phyloP scores from a whole-genome alignment of 2,329 filamentous ascomycete species.

The Trichoderma sp. region DNA sequence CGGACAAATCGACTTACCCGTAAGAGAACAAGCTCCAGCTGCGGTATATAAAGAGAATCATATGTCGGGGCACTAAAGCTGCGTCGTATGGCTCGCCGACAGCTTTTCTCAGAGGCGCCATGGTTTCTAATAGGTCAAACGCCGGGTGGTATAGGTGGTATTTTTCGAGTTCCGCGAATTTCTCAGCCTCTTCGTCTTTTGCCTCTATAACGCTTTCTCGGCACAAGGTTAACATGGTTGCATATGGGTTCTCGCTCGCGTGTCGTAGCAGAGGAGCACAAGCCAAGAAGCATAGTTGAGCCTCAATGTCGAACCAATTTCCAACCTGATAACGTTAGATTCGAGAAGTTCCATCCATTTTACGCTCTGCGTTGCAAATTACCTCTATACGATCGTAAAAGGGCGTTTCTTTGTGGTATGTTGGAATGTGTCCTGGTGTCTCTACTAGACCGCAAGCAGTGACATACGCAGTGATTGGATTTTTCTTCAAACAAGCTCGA shows the following conservation, averaged over 20 bases:
- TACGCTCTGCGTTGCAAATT: neutral
- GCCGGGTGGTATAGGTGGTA: neutral
- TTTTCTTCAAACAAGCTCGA: slow-evolving; percentile 17
- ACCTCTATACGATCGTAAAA: slow-evolving; percentile 13
- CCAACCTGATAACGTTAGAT: slow-evolving; percentile 21
- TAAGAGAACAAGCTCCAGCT: slow-evolving; percentile 29
- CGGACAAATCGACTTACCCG: slow-evolving; percentile 8
- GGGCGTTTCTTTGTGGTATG: accelerated
- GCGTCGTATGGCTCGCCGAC: neutral
- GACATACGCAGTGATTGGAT: neutral
- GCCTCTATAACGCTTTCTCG: slow-evolving; percentile 15
- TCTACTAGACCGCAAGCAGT: neutral
- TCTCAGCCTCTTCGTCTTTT: neutral
- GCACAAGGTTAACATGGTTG: slow-evolving; percentile 26
- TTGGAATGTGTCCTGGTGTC: neutral
- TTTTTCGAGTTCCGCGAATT: slow-evolving; percentile 17
- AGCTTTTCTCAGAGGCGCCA: slow-evolving; percentile 22
- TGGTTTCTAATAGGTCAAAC: slow-evolving; percentile 21
- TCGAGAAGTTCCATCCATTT: neutral
- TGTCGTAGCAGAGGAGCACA: slow-evolving; percentile 25
- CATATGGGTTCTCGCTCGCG: slow-evolving; percentile 28
- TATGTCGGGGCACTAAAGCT: slow-evolving; percentile 22
- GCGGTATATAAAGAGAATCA: slow-evolving; percentile 25
- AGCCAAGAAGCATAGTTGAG: slow-evolving; percentile 17
- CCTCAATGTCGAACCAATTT: slow-evolving; percentile 21